Conservation (phyloP, 805 yeast species). For the Schwanniomyces pseudopolymorphus region DNA sequence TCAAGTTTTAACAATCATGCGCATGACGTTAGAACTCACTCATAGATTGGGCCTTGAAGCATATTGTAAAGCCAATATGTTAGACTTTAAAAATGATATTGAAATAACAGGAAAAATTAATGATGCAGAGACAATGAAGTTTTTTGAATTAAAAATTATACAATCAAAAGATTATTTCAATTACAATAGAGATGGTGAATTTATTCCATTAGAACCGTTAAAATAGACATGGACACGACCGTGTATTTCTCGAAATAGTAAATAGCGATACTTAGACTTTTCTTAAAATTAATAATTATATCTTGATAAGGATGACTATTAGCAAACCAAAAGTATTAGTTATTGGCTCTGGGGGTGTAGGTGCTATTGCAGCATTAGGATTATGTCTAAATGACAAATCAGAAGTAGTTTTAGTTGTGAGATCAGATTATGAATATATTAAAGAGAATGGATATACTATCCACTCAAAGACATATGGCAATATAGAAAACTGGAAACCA, state of each 20-base stretch:
- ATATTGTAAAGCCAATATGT: conserved; percentile 24
- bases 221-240: neutral
- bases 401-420: conserved; percentile 34
- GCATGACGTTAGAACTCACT: conserved; percentile 49
- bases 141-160: conserved; percentile 69
- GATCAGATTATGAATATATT: conserved; percentile 36
- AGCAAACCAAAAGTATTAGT: conserved; percentile 45
- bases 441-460: conserved; percentile 28
- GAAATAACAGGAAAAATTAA: conserved; percentile 48
- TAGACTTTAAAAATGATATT: conserved; percentile 1
- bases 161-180: conserved; percentile 49
- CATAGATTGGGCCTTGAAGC: conserved; percentile 33
- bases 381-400: conserved; percentile 48
- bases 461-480: conserved; percentile 34
- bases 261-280: neutral
- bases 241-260: neutral
- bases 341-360: conserved; percentile 87
- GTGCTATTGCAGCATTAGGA: conserved; percentile 71
- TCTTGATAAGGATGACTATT: conserved; percentile 2
- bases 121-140: conserved; percentile 59
- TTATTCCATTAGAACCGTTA: conserved; percentile 1
- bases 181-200: conserved; percentile 24
- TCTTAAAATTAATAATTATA: neutral
- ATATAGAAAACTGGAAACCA: conserved; percentile 29
- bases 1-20: conserved; percentile 59